Conservation (phyloP, 2,329 filamentous ascomycete genomes). For the Diaporthe destruens region DNA sequence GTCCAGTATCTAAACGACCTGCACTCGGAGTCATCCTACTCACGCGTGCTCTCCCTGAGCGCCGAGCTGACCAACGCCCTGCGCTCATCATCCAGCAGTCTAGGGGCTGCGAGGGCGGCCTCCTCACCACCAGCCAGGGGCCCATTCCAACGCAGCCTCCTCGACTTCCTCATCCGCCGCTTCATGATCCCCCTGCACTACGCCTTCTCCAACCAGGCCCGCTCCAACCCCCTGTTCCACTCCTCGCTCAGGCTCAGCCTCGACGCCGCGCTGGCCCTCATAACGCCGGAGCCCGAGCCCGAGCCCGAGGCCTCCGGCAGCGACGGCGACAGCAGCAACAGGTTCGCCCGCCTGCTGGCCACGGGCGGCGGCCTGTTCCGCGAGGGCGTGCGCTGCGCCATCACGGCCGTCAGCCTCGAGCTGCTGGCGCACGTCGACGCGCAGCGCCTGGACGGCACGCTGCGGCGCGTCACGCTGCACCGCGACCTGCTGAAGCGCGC, state of each 20-base stretch:
- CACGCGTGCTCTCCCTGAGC: slow-evolving; percentile 51
- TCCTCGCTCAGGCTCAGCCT: slow-evolving; percentile 62
- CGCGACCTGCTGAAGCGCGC: slow-evolving; percentile 50
- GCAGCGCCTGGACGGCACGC: slow-evolving; percentile 48
- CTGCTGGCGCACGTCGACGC: slow-evolving; percentile 51
- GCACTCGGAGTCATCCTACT: slow-evolving; percentile 51
- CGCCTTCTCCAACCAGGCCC: slow-evolving; percentile 58
- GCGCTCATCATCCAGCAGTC: slow-evolving; percentile 40
- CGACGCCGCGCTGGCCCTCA: slow-evolving; percentile 56
- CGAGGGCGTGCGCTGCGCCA: slow-evolving; percentile 54
- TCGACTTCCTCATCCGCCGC: slow-evolving; percentile 65
- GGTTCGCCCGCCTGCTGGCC: slow-evolving; percentile 53
- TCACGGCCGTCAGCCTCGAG: slow-evolving; percentile 52
- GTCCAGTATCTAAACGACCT: slow-evolving; percentile 52
- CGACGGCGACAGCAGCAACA: too few species aligned
- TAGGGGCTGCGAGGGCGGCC: slow-evolving; percentile 38
- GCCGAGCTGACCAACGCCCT: slow-evolving; percentile 50
- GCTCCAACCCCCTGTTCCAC: slow-evolving; percentile 59
- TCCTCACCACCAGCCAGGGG: too few species aligned
- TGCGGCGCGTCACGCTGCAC: slow-evolving; percentile 47
- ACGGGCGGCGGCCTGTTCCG: slow-evolving; percentile 57
- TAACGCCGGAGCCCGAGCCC: slow-evolving; percentile 53
- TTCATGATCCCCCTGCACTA: slow-evolving; percentile 69
- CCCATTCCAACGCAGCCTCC: slow-evolving; percentile 60
- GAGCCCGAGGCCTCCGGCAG: slow-evolving; percentile 22